Conservation (phyloP, 2,329 filamentous ascomycete genomes). For the Colletotrichum sp. region DNA sequence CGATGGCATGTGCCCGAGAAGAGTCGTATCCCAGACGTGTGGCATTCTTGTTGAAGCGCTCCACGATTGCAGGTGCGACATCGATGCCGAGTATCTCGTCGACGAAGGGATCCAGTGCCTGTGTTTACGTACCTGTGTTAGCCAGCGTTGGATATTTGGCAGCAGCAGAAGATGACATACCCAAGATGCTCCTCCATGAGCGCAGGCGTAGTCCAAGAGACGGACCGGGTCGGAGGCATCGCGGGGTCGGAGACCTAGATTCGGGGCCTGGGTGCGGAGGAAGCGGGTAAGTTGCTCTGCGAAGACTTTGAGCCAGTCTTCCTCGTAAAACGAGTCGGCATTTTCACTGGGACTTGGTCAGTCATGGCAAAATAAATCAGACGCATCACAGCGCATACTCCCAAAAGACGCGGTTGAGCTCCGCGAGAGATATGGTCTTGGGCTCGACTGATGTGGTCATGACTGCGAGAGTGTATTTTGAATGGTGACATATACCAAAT, state of each 20-base stretch:
- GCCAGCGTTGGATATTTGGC: background rate
- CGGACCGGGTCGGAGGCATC: background rate
- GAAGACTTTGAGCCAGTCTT: conserved; percentile 23
- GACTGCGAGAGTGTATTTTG: background rate
- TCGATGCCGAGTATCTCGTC: conserved; percentile 37
- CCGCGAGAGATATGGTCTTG: conserved; percentile 1
- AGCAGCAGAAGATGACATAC: background rate
- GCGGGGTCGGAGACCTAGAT: conserved; percentile 1
- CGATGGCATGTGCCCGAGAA: conserved; percentile 32
- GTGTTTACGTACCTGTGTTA: conserved; percentile 26
- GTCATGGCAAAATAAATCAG: background rate
- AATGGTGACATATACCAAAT: background rate
- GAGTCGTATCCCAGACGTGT: conserved; percentile 25
- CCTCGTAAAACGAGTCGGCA: conserved; percentile 5
- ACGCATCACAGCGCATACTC: background rate
- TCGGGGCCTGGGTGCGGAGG: conserved; percentile 8
- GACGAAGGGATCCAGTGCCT: conserved; percentile 37
- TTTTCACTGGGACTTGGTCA: background rate
- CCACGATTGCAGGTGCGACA: conserved; percentile 35
- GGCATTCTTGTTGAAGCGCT: conserved; percentile 34
- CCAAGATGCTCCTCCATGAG: conserved; percentile 21
- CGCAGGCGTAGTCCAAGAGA: conserved; percentile 25
- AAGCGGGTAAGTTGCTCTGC: conserved; percentile 12
- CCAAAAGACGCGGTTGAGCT: conserved; percentile 20
- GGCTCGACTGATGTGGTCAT: background rate